A percentile compares a stretch with the other conserved stretches of the same genome.
phyloP scores from a whole-genome alignment of 139 green algal genomes.

The Bryopsis sp. region DNA sequence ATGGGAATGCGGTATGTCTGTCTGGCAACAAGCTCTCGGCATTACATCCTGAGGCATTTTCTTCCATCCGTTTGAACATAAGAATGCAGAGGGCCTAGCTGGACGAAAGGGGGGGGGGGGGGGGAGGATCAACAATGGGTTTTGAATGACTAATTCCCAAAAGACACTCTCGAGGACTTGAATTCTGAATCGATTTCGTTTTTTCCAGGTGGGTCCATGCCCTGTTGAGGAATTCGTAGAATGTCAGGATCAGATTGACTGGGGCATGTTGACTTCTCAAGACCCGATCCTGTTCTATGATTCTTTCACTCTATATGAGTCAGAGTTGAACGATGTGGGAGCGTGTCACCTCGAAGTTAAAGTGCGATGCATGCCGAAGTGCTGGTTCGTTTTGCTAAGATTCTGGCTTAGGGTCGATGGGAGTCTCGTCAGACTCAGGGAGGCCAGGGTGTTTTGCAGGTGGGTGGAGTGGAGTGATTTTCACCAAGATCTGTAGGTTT shows the following conservation, averaged over 20 bases:
- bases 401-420: slow-evolving; percentile 83
- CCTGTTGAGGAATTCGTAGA: not conserved
- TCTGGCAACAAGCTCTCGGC: too few relatives aligned
- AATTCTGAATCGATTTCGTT: too few relatives aligned
- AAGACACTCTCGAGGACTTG: too few relatives aligned
- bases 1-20: too few relatives aligned
- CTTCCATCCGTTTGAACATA: too few relatives aligned
- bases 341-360: slow-evolving; percentile 40
- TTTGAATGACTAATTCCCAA: too few relatives aligned
- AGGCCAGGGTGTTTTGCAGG: slow-evolving; percentile 66
- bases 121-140: too few relatives aligned
- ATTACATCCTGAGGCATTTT: too few relatives aligned
- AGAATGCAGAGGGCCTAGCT: too few relatives aligned
- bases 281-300: slow-evolving; percentile 86
- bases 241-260: slow-evolving; percentile 44
- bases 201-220: too few relatives aligned
- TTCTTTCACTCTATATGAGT: slow-evolving; percentile 75
- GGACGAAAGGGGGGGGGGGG: too few relatives aligned
- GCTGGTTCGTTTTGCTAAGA: slow-evolving; percentile 80
- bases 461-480: slow-evolving; percentile 16
- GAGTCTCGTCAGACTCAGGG: slow-evolving; percentile 59
- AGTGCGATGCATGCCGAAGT: slow-evolving; percentile 68
- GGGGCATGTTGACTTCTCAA: slow-evolving; percentile 59
- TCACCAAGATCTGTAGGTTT: not conserved
- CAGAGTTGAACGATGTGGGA: slow-evolving; percentile 91